These are phyloP conservation scores for Cardamine resedifolia DNA, from an alignment of 345 rosid species.

Conservation along the genomic window DNA sequence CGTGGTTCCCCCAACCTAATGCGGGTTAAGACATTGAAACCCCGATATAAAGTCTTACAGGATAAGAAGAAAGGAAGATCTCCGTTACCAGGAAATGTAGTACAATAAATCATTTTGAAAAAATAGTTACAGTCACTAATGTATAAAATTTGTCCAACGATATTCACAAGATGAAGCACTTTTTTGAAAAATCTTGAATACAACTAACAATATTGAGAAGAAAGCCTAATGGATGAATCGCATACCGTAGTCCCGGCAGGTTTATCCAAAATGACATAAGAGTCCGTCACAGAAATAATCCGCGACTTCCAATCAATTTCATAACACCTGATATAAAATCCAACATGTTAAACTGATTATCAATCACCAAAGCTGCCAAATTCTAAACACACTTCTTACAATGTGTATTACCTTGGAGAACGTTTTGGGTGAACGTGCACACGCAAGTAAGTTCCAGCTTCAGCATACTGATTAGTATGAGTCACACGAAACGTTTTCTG, in stretches of 20 bases:
- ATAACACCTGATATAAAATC: constrained; percentile 59
- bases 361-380: not conserved
- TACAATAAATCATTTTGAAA: not conserved
- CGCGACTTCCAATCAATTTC: constrained; percentile 88
- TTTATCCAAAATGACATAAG: constrained; percentile 87
- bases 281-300: constrained; percentile 65
- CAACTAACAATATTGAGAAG: not conserved
- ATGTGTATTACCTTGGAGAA: constrained; percentile 63
- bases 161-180: not conserved
- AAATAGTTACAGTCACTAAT: not conserved
- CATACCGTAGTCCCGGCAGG: constrained; percentile 94
- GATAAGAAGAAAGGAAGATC: not conserved
- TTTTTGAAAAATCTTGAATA: not conserved
- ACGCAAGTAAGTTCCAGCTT: constrained; percentile 81
- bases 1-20: constrained; percentile 87
- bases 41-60: not conserved
- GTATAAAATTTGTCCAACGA: not conserved
- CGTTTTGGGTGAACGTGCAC: constrained; percentile 95
- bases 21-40: not conserved
- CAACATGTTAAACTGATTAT: not conserved
- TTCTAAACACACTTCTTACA: not conserved
- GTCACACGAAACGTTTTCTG: constrained; percentile 85
- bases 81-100: not conserved
- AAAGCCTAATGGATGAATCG: constrained; percentile 21
- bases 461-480: constrained; percentile 56